Conservation (phyloP, 495 filamentous ascomycete species). For the Xylaria bambusicola region DNA sequence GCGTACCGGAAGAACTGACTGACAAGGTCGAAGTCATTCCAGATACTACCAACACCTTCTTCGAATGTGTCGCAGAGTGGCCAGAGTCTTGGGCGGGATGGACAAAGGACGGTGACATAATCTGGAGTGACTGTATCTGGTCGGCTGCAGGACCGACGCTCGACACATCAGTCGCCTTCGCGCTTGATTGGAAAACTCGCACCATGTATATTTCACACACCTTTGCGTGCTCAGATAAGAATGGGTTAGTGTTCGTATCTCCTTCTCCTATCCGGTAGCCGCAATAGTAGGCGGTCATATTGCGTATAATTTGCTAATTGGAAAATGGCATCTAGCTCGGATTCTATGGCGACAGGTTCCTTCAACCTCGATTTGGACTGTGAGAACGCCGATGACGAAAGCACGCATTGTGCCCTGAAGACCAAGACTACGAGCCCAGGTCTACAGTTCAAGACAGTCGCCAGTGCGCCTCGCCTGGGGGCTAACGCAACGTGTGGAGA, state of each 20-base stretch:
- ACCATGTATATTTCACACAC: conserved; percentile 41
- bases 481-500: conserved; percentile 28
- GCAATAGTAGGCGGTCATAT: neutral
- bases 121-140: conserved; percentile 48
- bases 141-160: conserved; percentile 37
- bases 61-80: conserved; percentile 44
- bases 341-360: conserved; percentile 37
- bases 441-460: conserved; percentile 27
- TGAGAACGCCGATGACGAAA: conserved; percentile 22
- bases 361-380: conserved; percentile 36
- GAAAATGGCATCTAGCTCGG: conserved; percentile 19
- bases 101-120: conserved; percentile 35
- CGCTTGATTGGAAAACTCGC: conserved; percentile 41
- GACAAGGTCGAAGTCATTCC: conserved; percentile 18
- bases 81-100: conserved; percentile 40
- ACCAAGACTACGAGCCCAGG: conserved; percentile 16
- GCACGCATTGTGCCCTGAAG: conserved; percentile 30
- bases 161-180: conserved; percentile 40
- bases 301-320: neutral
- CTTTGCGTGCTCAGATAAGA: conserved; percentile 38
- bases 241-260: conserved; percentile 31
- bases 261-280: neutral
- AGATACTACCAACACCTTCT: conserved; percentile 31
- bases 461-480: conserved; percentile 12
- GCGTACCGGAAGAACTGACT: neutral